Evolutionary conservation across 176 grass and related monocot species (phyloP).

Genomic region (Guadua angustifolia): DNA sequence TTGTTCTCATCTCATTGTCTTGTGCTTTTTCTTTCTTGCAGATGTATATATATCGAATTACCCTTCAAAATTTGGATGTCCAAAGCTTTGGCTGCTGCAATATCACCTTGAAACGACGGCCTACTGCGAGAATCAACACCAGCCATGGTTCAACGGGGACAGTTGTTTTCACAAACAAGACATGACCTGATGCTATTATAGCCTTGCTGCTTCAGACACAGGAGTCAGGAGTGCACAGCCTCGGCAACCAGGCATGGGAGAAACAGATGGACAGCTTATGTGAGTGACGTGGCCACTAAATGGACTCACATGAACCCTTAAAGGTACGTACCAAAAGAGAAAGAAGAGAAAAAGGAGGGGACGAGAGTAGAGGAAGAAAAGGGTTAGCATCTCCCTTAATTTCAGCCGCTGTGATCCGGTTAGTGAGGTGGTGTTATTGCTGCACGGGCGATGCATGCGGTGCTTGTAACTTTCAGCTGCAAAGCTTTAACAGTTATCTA

Average conservation of each 20-base stretch:
- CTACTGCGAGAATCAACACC: constrained; percentile 19
- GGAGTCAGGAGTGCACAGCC: constrained; percentile 19
- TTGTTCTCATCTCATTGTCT: constrained; percentile 31
- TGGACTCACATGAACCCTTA: constrained; percentile 49
- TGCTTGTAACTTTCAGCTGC: constrained; percentile 46
- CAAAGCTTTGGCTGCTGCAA: constrained; percentile 25
- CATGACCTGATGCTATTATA: constrained; percentile 38
- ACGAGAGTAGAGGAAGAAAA: constrained; percentile 41
- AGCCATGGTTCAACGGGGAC: constrained; percentile 43
- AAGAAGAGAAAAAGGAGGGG: constrained; percentile 5
- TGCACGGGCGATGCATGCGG: constrained; percentile 52
- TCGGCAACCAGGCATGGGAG: constrained; percentile 47
- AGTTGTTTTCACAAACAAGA: constrained; percentile 35
- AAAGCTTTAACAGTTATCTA: constrained; percentile 39
- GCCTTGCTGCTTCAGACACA: constrained; percentile 19
- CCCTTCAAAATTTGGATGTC: neutral
- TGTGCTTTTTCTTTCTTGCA: neutral
- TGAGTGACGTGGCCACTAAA: constrained; percentile 52
- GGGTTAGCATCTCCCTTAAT: constrained; percentile 46
- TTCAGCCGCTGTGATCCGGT: constrained; percentile 46
- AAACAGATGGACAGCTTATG: constrained; percentile 30
- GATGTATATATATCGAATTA: neutral
- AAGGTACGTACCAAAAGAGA: constrained; percentile 37
- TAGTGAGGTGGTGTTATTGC: constrained; percentile 37
- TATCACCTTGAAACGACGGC: neutral